Conservation (phyloP, 768 basidiomycete genomes). For the Mycena olivaceomarginata region DNA sequence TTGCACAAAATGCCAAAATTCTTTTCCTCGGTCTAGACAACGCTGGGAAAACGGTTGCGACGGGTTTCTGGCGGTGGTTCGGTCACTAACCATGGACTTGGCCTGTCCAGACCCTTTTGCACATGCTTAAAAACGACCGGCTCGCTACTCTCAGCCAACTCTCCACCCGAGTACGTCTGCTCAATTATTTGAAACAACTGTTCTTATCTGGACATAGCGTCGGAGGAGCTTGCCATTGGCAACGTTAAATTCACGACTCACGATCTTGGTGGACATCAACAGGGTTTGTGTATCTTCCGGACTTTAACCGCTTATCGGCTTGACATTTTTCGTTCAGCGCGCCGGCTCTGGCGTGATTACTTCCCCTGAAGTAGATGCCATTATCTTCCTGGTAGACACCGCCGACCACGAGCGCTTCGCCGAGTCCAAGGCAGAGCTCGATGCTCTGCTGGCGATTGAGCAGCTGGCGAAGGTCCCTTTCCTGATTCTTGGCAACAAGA, state of each 20-base stretch:
- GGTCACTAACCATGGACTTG: neutral
- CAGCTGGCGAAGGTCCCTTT: slow-evolving; percentile 97
- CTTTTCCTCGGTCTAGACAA: slow-evolving; percentile 99
- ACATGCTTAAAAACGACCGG: slow-evolving; percentile 99
- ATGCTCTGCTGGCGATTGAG: slow-evolving; percentile 96
- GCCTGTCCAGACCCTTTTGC: slow-evolving; percentile 62
- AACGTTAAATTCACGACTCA: slow-evolving; percentile 99
- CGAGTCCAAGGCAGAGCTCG: slow-evolving; percentile 98
- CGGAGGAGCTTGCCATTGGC: slow-evolving; percentile 98
- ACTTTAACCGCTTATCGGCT: slow-evolving; percentile 1
- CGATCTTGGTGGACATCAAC: slow-evolving; percentile 98
- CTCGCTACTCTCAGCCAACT: slow-evolving; percentile 98
- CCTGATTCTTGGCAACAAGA: slow-evolving; percentile 99
- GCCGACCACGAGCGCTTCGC: slow-evolving; percentile 97
- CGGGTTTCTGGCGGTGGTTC: neutral
- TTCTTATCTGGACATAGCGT: slow-evolving; percentile 75
- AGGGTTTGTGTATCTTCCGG: slow-evolving; percentile 72
- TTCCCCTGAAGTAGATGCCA: slow-evolving; percentile 99
- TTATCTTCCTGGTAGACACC: slow-evolving; percentile 98
- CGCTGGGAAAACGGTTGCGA: slow-evolving; percentile 97
- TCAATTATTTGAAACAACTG: neutral
- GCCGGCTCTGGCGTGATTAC: slow-evolving; percentile 99
- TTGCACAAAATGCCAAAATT: slow-evolving; percentile 99
- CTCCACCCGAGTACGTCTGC: slow-evolving; percentile 93
- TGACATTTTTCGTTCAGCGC: slow-evolving; percentile 70